Evolutionary conservation across 1,284 basidiomycete genomes (phyloP), one percentile per base, ranked within the genome.

Genomic region (Tetrapyrgos nigripes): DNA sequence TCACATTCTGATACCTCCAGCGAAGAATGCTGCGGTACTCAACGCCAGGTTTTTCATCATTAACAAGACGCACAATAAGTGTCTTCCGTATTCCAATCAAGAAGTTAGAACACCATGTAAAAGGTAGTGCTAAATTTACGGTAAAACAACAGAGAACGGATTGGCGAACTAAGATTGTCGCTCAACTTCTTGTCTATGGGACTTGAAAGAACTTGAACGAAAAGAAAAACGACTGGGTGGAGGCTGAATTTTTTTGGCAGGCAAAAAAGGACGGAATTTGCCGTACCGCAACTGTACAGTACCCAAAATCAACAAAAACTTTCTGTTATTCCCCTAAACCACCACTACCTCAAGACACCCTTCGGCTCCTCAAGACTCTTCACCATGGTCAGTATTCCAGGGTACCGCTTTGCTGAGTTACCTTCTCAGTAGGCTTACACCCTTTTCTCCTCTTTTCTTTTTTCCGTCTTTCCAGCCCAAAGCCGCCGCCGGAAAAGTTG

Each of bases 361-460:
- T 52, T 53, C 33, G 40, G 59, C 58, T 62, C 62, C 66, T 71
- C 68, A 70, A 67, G 68, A 67, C 61, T 58, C 62, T 56, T 76
- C 79, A 79, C 76, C 72, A 91, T 91, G 89, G 89, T 91, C 71
- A 88, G 89, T 90, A 68, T 67, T 68, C 67, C 75, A 76, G 66
- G 74, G 74, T 81, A 81, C 76, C 70, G 91, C 91, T 93, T 92
- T 93, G 90, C 91, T 93, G 91, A 93, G 91, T 84, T 82, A 66
- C 70, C 89, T 91, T 93, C 91, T 93, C 91, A 93, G 91, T 93
- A 93, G 91, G 91, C 90, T 92, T 68, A 92, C 76, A 66, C 76
- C 75, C 71, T 77, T 70, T 72, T 73, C 67, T 64, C 70, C 62
- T 68, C 61, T 69, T 69, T 57, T 64, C 58, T 62, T 57, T 69